Conservation (phyloP, 495 filamentous ascomycete species). For the Cercophora samala region DNA sequence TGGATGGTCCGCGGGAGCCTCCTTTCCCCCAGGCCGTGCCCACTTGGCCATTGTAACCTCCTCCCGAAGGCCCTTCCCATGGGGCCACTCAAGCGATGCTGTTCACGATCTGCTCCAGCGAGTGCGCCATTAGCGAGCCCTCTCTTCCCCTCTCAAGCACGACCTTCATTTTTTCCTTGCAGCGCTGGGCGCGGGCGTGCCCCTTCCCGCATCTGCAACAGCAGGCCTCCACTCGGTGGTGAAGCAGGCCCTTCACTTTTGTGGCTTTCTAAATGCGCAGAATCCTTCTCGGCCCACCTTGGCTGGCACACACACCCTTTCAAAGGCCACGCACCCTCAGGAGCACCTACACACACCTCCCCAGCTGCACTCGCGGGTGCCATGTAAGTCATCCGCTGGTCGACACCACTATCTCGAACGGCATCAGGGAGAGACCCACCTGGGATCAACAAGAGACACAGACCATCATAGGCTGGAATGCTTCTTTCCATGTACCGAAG, state of each 20-base stretch:
- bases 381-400: slow-evolving; percentile 34
- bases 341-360: not conserved
- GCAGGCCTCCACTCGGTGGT: not conserved
- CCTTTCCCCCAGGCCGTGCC: slow-evolving; percentile 1
- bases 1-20: not conserved
- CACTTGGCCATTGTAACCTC: slow-evolving; percentile 11
- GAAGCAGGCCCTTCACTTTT: slow-evolving; percentile 4
- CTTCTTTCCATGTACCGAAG: slow-evolving; percentile 7
- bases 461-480: slow-evolving; percentile 11
- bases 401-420: slow-evolving; percentile 26
- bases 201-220: slow-evolving; percentile 36
- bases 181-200: slow-evolving; percentile 22
- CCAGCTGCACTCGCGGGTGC: slow-evolving; percentile 14
- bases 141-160: not conserved
- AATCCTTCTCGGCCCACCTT: slow-evolving; percentile 13
- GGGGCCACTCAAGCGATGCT: slow-evolving; percentile 12
- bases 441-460: not conserved
- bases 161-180: slow-evolving; percentile 20
- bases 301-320: slow-evolving; percentile 11
- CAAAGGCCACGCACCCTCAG: not conserved
- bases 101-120: slow-evolving; percentile 24
- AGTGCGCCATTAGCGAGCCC: slow-evolving; percentile 11
- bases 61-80: not conserved
- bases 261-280: not conserved
- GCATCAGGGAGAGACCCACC: not conserved